Conservation (phyloP, 202 grass and related monocot species). For the Musa balbisiana region DNA sequence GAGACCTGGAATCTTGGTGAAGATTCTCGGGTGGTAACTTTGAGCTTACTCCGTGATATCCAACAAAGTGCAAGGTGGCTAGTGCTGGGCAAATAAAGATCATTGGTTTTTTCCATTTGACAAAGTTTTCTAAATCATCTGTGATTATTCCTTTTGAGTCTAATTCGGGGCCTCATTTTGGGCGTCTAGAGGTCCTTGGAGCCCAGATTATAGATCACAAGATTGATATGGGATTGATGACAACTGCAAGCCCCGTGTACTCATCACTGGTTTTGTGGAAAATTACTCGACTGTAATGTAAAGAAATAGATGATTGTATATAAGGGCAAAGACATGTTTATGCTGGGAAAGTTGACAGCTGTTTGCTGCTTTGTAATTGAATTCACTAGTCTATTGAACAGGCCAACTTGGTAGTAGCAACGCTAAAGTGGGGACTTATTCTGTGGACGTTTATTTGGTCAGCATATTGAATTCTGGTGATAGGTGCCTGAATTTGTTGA, state of each 20-base stretch:
- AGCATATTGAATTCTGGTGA: too few species aligned
- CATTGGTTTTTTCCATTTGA: neutral
- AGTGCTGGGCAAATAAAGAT: neutral
- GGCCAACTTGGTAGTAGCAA: too few species aligned
- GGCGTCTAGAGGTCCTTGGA: neutral
- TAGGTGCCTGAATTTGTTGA: too few species aligned
- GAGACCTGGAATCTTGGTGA: neutral
- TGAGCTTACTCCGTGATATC: neutral
- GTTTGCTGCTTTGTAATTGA: too few species aligned
- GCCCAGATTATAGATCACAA: neutral
- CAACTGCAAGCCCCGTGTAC: too few species aligned
- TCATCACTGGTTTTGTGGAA: too few species aligned
- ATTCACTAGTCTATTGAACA: too few species aligned
- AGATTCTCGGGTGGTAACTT: neutral
- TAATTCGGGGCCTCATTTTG: neutral
- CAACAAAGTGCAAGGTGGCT: conserved; percentile 6
- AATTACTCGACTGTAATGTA: neutral
- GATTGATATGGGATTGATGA: too few species aligned
- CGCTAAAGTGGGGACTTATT: too few species aligned
- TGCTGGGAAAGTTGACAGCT: neutral
- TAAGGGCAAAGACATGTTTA: neutral
- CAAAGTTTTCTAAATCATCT: neutral
- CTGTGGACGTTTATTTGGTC: too few species aligned
- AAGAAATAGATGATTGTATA: neutral
- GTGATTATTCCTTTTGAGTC: neutral